Evolutionary conservation across 2,329 filamentous ascomycete species (phyloP).

Genomic region (Talaromyces sp.): DNA sequence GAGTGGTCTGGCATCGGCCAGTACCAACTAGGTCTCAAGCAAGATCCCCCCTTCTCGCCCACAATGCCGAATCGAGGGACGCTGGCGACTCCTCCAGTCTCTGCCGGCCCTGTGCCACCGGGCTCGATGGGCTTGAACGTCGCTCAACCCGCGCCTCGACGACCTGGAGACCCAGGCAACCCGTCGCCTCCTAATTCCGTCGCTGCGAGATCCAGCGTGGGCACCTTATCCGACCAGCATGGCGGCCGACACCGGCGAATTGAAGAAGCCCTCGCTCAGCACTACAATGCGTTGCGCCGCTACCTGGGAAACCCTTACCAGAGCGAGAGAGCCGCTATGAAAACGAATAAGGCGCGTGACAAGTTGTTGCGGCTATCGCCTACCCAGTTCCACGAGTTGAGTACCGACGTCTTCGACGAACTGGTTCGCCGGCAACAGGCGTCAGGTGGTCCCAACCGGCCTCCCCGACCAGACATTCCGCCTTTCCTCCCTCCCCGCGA

Average conservation of each 20-base stretch:
- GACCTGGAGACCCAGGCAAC: constrained; percentile 36
- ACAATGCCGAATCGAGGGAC: constrained; percentile 45
- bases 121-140: constrained; percentile 56
- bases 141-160: constrained; percentile 17
- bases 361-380: constrained; percentile 85
- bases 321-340: constrained; percentile 68
- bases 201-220: constrained; percentile 68
- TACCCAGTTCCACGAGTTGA: constrained; percentile 94
- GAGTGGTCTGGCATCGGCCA: constrained; percentile 71
- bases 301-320: constrained; percentile 66
- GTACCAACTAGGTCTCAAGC: constrained; percentile 50
- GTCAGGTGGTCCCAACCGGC: constrained; percentile 41
- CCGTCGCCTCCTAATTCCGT: constrained; percentile 87
- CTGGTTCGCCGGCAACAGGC: constrained; percentile 76
- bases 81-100: constrained; percentile 65
- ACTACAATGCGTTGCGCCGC: constrained; percentile 72
- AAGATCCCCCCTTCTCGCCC: constrained; percentile 37
- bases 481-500: constrained; percentile 76
- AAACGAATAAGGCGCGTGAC: constrained; percentile 84
- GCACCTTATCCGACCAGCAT: constrained; percentile 62
- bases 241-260: constrained; percentile 53
- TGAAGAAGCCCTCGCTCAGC: constrained; percentile 70
- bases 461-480: constrained; percentile 49
- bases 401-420: constrained; percentile 96
- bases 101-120: constrained; percentile 46